Conservation (phyloP, 2,329 filamentous ascomycete species). For the Apiospora kogelbergensis region DNA sequence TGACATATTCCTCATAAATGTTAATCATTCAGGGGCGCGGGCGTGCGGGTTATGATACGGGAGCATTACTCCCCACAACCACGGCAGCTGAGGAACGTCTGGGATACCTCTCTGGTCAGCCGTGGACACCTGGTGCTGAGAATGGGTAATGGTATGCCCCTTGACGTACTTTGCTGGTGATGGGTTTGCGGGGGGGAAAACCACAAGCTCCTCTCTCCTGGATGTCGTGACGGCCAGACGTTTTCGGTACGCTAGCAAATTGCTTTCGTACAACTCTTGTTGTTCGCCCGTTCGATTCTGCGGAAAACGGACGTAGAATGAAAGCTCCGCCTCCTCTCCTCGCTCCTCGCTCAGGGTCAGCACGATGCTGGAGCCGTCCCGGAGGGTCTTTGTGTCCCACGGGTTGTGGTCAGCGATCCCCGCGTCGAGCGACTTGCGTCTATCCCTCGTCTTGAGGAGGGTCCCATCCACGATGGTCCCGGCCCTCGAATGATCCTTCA, state of each 20-base stretch:
- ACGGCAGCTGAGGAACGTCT: no score
- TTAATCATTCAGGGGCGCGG: no score
- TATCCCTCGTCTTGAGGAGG: not conserved
- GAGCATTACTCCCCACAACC: no score
- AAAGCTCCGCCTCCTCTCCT: not conserved
- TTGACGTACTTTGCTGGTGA: no score
- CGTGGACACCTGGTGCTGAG: no score
- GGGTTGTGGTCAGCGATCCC: not conserved
- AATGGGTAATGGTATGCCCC: no score
- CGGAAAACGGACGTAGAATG: not conserved
- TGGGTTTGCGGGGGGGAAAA: no score
- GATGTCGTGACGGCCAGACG: not conserved
- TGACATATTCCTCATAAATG: no score
- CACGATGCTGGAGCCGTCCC: not conserved
- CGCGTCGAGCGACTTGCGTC: no score
- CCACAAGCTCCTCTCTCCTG: no score
- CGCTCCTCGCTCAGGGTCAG: not conserved
- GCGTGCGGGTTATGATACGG: no score
- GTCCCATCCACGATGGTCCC: not conserved
- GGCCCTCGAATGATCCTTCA: not conserved
- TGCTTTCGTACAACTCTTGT: not conserved
- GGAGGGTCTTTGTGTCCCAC: not conserved
- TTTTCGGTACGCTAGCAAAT: not conserved
- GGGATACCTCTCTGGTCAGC: no score
- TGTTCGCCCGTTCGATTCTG: not conserved